A percentile compares a stretch with the other conserved stretches of the same genome.
Conservation (phyloP, 495 filamentous ascomycete genomes). For the Penicillium longicatenatum region DNA sequence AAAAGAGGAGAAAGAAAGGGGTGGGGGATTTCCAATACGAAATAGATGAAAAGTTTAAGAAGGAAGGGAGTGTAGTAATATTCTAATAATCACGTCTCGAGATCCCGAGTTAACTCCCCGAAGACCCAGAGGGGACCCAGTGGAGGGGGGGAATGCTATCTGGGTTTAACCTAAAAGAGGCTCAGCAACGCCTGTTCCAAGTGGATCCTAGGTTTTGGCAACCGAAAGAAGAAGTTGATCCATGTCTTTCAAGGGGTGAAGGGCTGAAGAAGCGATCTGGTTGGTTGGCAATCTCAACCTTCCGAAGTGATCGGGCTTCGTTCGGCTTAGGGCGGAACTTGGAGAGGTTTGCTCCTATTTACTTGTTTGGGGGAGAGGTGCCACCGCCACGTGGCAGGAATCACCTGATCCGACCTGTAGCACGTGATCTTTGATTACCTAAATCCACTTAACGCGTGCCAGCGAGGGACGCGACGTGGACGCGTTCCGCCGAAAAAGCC, state of each 20-base stretch:
- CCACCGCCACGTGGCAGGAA: background rate
- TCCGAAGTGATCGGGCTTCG: background rate
- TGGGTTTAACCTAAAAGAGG: conserved; percentile 2
- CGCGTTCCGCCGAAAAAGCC: conserved; percentile 39
- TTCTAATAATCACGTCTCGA: background rate
- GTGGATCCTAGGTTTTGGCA: conserved; percentile 4
- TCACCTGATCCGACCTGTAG: background rate
- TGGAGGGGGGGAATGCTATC: background rate
- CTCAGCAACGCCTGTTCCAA: background rate
- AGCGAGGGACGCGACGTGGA: conserved; percentile 29
- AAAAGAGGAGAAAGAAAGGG: background rate
- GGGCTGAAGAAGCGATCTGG: background rate
- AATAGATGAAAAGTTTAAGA: conserved; percentile 2
- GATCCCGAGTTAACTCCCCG: conserved; percentile 6
- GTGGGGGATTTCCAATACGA: background rate
- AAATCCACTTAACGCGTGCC: conserved; percentile 46
- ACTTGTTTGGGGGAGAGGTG: background rate
- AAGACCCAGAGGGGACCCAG: background rate
- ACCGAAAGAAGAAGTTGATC: conserved; percentile 4
- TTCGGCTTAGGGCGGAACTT: background rate
- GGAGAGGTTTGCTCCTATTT: conserved; percentile 1
- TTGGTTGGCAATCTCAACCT: background rate
- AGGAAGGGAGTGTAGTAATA: background rate
- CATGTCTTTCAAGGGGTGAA: background rate
- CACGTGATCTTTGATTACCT: background rate